Percentiles rank a stretch among this genome's conserved stretches.
Conservation (phyloP, 2,329 filamentous ascomycete species). For the Cladosporium sp. region DNA sequence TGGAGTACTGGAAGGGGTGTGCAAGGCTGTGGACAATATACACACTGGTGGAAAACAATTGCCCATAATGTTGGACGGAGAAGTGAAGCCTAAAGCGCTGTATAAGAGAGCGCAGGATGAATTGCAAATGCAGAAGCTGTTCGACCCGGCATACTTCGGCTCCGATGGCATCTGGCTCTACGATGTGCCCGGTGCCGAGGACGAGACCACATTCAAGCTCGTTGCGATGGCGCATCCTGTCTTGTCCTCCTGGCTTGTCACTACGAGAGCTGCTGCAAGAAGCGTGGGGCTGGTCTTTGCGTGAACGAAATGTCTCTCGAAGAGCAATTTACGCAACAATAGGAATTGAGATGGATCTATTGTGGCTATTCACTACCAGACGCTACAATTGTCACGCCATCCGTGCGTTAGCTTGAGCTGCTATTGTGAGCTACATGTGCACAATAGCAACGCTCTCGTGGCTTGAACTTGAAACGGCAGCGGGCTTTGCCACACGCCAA, state of each 20-base stretch:
- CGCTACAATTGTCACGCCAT: too few species aligned
- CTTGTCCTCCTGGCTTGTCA: slow-evolving; percentile 55
- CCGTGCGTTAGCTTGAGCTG: too few species aligned
- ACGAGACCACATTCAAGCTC: slow-evolving; percentile 53
- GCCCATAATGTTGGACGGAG: slow-evolving; percentile 13
- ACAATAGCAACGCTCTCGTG: not conserved
- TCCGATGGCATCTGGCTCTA: slow-evolving; percentile 71
- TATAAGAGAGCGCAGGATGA: slow-evolving; percentile 35
- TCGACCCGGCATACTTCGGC: slow-evolving; percentile 63
- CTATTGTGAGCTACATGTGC: not conserved
- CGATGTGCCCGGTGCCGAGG: slow-evolving; percentile 35
- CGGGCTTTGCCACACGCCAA: not conserved
- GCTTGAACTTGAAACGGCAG: not conserved
- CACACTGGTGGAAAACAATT: slow-evolving; percentile 23
- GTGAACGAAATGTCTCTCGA: not conserved
- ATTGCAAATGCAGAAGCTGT: slow-evolving; percentile 54
- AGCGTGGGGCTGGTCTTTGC: not conserved
- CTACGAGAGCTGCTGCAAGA: not conserved
- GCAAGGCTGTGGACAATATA: slow-evolving; percentile 39
- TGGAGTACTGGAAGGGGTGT: slow-evolving; percentile 72
- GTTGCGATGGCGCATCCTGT: slow-evolving; percentile 67
- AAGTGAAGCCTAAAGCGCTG: slow-evolving; percentile 12
- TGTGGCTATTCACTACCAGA: not conserved
- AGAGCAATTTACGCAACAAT: not conserved
- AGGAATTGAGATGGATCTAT: not conserved